Evolutionary conservation across 2,329 filamentous ascomycete genomes (phyloP), one percentile per base, ranked within the genome.

Genomic region (Atkinsonella texensis): DNA sequence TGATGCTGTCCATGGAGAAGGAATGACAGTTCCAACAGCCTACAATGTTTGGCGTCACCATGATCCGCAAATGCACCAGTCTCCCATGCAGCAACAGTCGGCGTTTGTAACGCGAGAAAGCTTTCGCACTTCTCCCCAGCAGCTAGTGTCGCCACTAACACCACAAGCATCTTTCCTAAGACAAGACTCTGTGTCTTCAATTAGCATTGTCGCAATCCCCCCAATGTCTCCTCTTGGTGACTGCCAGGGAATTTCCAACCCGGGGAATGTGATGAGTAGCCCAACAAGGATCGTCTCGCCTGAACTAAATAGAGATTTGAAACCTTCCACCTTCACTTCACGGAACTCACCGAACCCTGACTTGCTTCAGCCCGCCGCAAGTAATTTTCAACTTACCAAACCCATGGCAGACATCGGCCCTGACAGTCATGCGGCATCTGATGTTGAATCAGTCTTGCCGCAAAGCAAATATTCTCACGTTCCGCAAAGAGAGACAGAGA

Each of bases 1-100:
- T 44, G 52, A 55, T 7, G 56, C 65, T 13, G 68, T 70, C 4
- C 66, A 68, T 46, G 67, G 65, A 31, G 68, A 70, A 46, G 68
- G 65, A 18, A 57, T 52, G 12, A 48, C 59, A n/a, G 62, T 57
- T 2, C 63, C 61, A 1, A 58, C 63, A 1, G 59, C 60, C 13
- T 66, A 68, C 47, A 57, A 60, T 41, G 39, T 60, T 11, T 58
- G 57, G 8, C 50, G 52, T 11, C 52, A 35, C 13, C 28, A 31
- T 12, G 11, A 45, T 18, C 39, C 53, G n/a, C 50, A 41, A 8
- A 52, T 46, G 15, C 57, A 54, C 17, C 57, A 56, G 17, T 52
- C 51, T 7, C 52, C 54, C 5, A 54, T 47, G 31, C 54, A 52
- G 13, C 51, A 52, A n/a, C 38, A 41, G 3, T 12, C 33, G 15